Base-by-base conservation (phyloP, 2,329 filamentous ascomycete species). In the Epichloe gansuensis region DNA sequence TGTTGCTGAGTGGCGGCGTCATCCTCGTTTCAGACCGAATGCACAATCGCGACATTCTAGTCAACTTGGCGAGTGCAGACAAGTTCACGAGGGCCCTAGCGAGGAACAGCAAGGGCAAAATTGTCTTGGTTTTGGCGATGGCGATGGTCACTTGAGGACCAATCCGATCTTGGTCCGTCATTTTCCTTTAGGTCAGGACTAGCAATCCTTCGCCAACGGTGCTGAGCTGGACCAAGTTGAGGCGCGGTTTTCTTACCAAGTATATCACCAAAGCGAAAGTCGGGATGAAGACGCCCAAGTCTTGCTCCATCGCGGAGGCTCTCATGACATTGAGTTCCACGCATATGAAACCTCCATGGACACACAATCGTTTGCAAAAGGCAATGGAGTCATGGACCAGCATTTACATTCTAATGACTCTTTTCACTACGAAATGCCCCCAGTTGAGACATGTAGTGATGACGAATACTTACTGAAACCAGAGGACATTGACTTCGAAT, bases 401-500 rank as follows among this genome's bases (percentile, higher is more conserved):
- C 35, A 34, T 15, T 27, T 15, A 11, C 38, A 52, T 9, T 43
- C 50, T 12, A 47, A n/a, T 13, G 27, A 36, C 34, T 68, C 66
- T 74, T 66, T 75, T 86, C 63, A 65, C 76, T 54, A 75, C 75
- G 69, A 27, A 17, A 23, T 8, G 5, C 9, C 9, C 48, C 85
- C 80, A 68, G 68, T 85, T 74, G 81, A 87, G 66, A 82, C 79
- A 60, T 84, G 82, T 54, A 90, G 83, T 84, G 82, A 77, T 68
- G 78, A 78, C 71, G 80, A 87, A 74, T 85, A 84, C 89, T 95
- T 89, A 95, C 86, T 81, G 77, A 77, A 84, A 70, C 69, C 75
- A 97, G 93, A 98, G 80, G 93, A 98, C 64, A 98, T 98, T 70
- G 93, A 98, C 76, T 97, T 98, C 74, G 91, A 97, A 68, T 97